Evolutionary conservation across 345 rosid genomes (phyloP).

Genomic region (Psidium guajava): DNA sequence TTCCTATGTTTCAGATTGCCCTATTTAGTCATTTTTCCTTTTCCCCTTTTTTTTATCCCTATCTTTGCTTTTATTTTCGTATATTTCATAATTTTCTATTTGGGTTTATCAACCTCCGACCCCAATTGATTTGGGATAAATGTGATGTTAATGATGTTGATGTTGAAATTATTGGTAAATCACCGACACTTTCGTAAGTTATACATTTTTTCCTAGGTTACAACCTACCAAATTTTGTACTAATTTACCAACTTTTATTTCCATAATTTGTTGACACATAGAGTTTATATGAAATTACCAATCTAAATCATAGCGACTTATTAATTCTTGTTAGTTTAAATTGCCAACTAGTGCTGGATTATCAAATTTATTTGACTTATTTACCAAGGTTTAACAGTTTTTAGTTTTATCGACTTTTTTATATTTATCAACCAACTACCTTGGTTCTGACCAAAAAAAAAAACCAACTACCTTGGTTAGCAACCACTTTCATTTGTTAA

Average conservation of each 20-base stretch:
- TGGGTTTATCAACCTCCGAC: too few species aligned
- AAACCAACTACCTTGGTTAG: background rate
- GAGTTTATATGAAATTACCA: background rate
- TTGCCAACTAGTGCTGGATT: background rate
- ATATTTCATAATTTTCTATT: too few species aligned
- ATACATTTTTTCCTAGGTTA: background rate
- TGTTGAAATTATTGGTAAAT: too few species aligned
- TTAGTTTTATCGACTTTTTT: background rate
- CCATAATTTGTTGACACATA: background rate
- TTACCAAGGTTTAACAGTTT: background rate
- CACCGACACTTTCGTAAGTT: too few species aligned
- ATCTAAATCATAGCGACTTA: too few species aligned
- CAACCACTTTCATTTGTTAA: background rate
- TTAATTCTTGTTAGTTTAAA: background rate
- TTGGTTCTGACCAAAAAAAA: too few species aligned
- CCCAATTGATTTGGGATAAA: too few species aligned
- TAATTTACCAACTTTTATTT: background rate
- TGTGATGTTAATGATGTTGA: too few species aligned
- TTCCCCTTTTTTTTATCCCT: too few species aligned
- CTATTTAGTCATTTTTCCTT: too few species aligned
- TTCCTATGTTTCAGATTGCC: too few species aligned
- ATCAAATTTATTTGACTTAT: background rate
- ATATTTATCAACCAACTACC: background rate
- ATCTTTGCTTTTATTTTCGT: too few species aligned
- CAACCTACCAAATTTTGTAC: background rate